Evolutionary conservation across 169 alveolate species (phyloP).

Genomic region (Cryptosporidium bovis): DNA sequence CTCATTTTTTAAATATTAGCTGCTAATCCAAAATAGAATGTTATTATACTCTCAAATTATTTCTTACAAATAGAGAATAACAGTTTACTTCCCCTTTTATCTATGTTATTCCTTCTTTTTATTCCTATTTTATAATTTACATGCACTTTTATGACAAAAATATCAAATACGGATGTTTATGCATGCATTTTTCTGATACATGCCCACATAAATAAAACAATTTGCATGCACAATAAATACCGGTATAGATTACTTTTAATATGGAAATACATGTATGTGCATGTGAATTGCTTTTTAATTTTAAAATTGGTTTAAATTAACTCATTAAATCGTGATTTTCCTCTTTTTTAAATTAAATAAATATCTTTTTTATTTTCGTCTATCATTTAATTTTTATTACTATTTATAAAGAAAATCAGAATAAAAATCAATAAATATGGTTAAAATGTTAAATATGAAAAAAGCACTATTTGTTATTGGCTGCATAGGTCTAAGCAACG

Average conservation of each 20-base stretch:
- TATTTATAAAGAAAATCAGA: too few relatives aligned
- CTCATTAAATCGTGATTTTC: background rate
- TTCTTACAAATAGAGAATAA: too few relatives aligned
- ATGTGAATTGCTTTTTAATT: background rate
- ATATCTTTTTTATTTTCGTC: too few relatives aligned
- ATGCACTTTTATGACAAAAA: background rate
- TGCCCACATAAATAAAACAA: background rate
- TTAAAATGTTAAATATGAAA: conserved; percentile 11
- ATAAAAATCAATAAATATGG: conserved; percentile 2
- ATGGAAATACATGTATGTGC: background rate
- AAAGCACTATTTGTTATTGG: conserved; percentile 5
- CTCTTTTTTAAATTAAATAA: too few relatives aligned
- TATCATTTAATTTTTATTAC: too few relatives aligned
- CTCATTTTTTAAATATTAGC: background rate
- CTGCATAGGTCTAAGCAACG: conserved; percentile 34
- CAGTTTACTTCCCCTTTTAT: too few relatives aligned
- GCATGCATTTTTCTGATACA: background rate
- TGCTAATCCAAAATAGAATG: too few relatives aligned
- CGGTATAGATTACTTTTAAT: too few relatives aligned
- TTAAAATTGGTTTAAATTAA: background rate
- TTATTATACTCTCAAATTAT: too few relatives aligned
- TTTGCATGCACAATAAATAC: too few relatives aligned
- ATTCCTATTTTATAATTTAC: background rate
- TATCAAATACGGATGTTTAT: background rate
- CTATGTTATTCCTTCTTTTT: background rate